These are phyloP conservation scores for Pseudogymnoascus sp. DNA, from an alignment of 2,329 filamentous ascomycete genomes.

Conservation along the genomic window DNA sequence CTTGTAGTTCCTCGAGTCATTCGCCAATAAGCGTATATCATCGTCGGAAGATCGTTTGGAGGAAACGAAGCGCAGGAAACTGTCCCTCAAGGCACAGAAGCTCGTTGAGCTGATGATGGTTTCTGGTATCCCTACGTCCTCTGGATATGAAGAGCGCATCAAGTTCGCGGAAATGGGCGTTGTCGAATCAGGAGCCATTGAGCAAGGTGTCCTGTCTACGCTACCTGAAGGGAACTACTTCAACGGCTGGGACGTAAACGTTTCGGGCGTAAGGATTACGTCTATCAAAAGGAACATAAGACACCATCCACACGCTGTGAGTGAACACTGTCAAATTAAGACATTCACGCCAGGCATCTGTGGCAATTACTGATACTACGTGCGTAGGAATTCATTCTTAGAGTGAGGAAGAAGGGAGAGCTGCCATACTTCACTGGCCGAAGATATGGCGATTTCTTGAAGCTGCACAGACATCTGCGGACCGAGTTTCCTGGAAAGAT, in stretches of 20 bases:
- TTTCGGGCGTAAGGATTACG: conserved; percentile 76
- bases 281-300: conserved; percentile 78
- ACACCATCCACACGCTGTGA: conserved; percentile 82
- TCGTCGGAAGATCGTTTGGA: conserved; percentile 93
- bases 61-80: conserved; percentile 88
- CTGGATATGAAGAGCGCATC: conserved; percentile 95
- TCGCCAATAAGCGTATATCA: conserved; percentile 93
- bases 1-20: conserved; percentile 82
- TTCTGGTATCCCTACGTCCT: conserved; percentile 88
- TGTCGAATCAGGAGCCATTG: conserved; percentile 85
- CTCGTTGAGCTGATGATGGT: conserved; percentile 99
- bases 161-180: conserved; percentile 95
- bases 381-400: conserved; percentile 73
- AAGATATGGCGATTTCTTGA: conserved; percentile 80
- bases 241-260: conserved; percentile 95
- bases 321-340: conserved; percentile 25
- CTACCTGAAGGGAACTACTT: conserved; percentile 85
- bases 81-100: conserved; percentile 90
- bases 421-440: conserved; percentile 73
- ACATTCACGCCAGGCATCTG: background rate
- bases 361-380: background rate
- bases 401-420: conserved; percentile 70
- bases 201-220: conserved; percentile 78
- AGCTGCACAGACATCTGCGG: conserved; percentile 69
- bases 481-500: conserved; percentile 86